Percentiles rank a stretch among this genome's conserved stretches.
Conservation (phyloP, 2,329 filamentous ascomycete genomes). For the Pezizomycotina sp. region DNA sequence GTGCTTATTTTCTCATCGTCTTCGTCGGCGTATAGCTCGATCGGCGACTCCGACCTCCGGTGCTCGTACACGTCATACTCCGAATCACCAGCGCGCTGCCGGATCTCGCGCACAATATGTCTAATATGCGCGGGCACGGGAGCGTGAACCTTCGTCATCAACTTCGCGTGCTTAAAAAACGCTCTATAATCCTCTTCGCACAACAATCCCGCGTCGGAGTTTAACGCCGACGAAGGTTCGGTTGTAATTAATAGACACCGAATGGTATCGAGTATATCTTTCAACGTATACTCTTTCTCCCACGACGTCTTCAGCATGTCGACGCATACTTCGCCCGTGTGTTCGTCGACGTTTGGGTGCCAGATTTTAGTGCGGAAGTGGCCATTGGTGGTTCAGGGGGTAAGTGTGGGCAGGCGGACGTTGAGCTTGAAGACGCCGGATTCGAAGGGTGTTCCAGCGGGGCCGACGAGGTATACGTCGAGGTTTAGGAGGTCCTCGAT, state of each 20-base stretch:
- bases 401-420: constrained; percentile 20
- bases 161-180: constrained; percentile 22
- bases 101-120: constrained; percentile 21
- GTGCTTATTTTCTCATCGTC: too few relatives aligned
- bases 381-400: constrained; percentile 24
- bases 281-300: constrained; percentile 22
- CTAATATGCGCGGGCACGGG: constrained; percentile 21
- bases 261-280: constrained; percentile 24
- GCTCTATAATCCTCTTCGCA: constrained; percentile 22
- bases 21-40: too few relatives aligned
- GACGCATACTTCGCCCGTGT: constrained; percentile 25
- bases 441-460: constrained; percentile 24
- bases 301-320: constrained; percentile 25
- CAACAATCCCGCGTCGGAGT: constrained; percentile 24
- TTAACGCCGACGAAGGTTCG: constrained; percentile 24
- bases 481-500: constrained; percentile 22
- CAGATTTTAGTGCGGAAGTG: constrained; percentile 25
- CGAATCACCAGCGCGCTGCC: constrained; percentile 22
- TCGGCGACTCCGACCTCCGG: too few relatives aligned
- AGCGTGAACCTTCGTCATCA: constrained; percentile 24
- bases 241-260: constrained; percentile 24
- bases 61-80: too few relatives aligned
- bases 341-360: constrained; percentile 25
- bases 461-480: constrained; percentile 21
- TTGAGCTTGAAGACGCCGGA: constrained; percentile 23